Conservation (phyloP, 306 rosid species). For the Citrullus amarus region DNA sequence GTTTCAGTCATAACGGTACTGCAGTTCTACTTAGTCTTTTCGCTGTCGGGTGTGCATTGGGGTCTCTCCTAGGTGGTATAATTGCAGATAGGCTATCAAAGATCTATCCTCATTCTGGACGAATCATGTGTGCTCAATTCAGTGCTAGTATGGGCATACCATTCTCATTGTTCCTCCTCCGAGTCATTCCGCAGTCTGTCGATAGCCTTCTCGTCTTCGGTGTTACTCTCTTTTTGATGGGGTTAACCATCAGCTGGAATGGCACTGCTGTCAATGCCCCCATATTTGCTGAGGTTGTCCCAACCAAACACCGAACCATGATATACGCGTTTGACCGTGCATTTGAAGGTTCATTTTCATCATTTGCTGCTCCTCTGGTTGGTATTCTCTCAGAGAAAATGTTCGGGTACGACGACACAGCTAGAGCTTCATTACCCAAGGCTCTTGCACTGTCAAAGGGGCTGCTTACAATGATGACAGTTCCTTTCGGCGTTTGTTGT, state of each 20-base stretch:
- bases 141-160: slow-evolving; percentile 96
- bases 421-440: slow-evolving; percentile 52
- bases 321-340: slow-evolving; percentile 97
- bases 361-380: slow-evolving; percentile 92
- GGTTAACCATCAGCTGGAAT: slow-evolving; percentile 91
- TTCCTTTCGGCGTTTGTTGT: slow-evolving; percentile 89
- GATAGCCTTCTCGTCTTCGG: slow-evolving; percentile 49
- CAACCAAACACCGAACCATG: slow-evolving; percentile 81
- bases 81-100: slow-evolving; percentile 59
- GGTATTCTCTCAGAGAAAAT: slow-evolving; percentile 85
- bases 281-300: slow-evolving; percentile 94
- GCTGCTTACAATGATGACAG: slow-evolving; percentile 70
- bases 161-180: slow-evolving; percentile 74
- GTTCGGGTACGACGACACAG: slow-evolving; percentile 67
- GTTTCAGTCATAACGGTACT: slow-evolving; percentile 73
- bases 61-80: slow-evolving; percentile 70
- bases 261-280: slow-evolving; percentile 78
- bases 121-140: slow-evolving; percentile 89
- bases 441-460: slow-evolving; percentile 91
- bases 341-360: slow-evolving; percentile 84
- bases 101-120: slow-evolving; percentile 67
- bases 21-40: slow-evolving; percentile 75
- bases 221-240: slow-evolving; percentile 76
- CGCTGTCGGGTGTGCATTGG: slow-evolving; percentile 77
- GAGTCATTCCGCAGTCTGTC: slow-evolving; percentile 67